phyloP scores from a whole-genome alignment of 257 asterid species.

The Lycium ferocissimum region DNA sequence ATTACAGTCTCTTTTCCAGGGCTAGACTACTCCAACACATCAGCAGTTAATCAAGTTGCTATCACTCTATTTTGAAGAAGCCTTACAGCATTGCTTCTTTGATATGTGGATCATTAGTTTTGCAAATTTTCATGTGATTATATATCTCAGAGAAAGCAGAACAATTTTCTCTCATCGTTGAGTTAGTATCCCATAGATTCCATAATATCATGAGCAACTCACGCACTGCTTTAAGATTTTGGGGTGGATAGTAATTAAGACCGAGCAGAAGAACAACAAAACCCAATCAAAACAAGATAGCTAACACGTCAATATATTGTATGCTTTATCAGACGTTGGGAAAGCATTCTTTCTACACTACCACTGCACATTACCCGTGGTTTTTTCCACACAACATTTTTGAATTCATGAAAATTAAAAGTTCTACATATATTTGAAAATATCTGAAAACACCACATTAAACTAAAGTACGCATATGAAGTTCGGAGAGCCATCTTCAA shows the following conservation, averaged over 20 bases:
- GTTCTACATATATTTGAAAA: not conserved
- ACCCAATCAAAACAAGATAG: not conserved
- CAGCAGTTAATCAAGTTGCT: not conserved
- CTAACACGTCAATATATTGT: not conserved
- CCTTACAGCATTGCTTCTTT: not conserved
- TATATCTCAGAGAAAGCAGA: not conserved
- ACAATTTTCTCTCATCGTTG: not conserved
- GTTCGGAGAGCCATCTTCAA: not conserved
- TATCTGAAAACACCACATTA: not conserved
- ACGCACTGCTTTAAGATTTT: not conserved
- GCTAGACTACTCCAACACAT: not conserved
- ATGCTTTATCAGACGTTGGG: not conserved
- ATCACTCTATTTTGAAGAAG: not conserved
- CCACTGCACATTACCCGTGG: not conserved
- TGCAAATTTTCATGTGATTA: not conserved
- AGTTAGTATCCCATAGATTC: not conserved
- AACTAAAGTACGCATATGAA: not conserved
- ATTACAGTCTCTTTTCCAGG: not conserved
- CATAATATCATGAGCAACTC: not conserved
- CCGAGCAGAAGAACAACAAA: not conserved
- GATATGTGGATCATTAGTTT: not conserved
- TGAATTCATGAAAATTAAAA: not conserved
- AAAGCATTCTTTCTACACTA: not conserved
- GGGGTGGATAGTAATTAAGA: not conserved
- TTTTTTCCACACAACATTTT: not conserved